phyloP scores from a whole-genome alignment of 2,329 filamentous ascomycete genomes.

The Fusarium sp. region DNA sequence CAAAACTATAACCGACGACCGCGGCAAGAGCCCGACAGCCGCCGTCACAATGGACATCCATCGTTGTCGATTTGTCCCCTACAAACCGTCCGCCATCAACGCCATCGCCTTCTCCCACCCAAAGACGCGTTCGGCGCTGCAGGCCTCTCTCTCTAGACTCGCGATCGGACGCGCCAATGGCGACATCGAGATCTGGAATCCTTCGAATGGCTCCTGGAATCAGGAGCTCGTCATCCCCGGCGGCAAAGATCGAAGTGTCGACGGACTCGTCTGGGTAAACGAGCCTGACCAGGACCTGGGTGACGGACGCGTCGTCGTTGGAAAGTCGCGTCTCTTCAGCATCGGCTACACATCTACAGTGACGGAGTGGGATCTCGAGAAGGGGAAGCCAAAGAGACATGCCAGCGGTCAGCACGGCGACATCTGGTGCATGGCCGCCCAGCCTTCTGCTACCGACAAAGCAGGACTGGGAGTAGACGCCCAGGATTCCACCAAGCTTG shows the following conservation, averaged over 20 bases:
- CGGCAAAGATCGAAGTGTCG: slow-evolving; percentile 88
- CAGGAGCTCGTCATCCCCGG: slow-evolving; percentile 91
- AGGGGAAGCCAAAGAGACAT: slow-evolving; percentile 83
- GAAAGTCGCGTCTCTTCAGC: slow-evolving; percentile 90
- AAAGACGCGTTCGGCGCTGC: slow-evolving; percentile 62
- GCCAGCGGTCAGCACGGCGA: slow-evolving; percentile 95
- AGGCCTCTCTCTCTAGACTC: slow-evolving; percentile 76
- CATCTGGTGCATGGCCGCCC: slow-evolving; percentile 95
- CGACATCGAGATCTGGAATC: slow-evolving; percentile 98
- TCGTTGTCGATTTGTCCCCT: slow-evolving; percentile 95
- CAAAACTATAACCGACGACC: slow-evolving; percentile 21
- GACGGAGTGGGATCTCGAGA: slow-evolving; percentile 94
- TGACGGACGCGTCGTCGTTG: slow-evolving; percentile 74
- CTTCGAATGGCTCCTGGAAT: slow-evolving; percentile 84
- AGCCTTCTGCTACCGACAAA: slow-evolving; percentile 69
- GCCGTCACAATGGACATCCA: slow-evolving; percentile 86
- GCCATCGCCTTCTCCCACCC: slow-evolving; percentile 93
- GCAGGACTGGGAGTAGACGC: slow-evolving; percentile 46
- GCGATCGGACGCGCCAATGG: slow-evolving; percentile 95
- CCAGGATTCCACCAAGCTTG: slow-evolving; percentile 73
- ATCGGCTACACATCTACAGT: slow-evolving; percentile 94
- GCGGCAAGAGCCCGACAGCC: slow-evolving; percentile 8
- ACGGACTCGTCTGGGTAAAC: slow-evolving; percentile 92
- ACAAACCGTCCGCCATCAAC: slow-evolving; percentile 93
- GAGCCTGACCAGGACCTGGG: slow-evolving; percentile 82